Evolutionary conservation across 2,329 filamentous ascomycete genomes (phyloP).

Genomic region (Phialocephala subalpina): DNA sequence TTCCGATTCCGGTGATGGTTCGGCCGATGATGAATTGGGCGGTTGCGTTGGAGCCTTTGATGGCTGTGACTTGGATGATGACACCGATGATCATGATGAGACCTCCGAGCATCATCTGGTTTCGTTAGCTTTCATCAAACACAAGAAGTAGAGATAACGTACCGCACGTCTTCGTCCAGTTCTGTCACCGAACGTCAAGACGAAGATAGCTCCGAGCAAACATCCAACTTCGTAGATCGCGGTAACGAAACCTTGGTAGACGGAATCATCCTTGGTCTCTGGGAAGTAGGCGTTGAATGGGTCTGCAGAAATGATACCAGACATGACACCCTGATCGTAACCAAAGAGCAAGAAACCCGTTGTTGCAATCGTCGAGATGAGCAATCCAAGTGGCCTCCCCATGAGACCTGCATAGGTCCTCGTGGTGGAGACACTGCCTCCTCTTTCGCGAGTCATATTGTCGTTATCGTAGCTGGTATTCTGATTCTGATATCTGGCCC

Average conservation of each 20-base stretch:
- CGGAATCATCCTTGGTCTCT: conserved; percentile 59
- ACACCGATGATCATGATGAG: conserved; percentile 66
- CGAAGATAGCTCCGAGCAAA: conserved; percentile 58
- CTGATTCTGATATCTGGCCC: conserved; percentile 9
- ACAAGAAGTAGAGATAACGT: conserved; percentile 49
- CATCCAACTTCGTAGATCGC: conserved; percentile 65
- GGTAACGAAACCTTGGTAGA: conserved; percentile 57
- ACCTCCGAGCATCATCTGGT: conserved; percentile 61
- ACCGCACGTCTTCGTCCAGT: conserved; percentile 65
- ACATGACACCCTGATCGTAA: conserved; percentile 92
- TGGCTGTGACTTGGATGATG: conserved; percentile 49
- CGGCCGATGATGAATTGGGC: conserved; percentile 64
- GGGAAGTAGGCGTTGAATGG: conserved; percentile 86
- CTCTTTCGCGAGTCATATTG: conserved; percentile 16
- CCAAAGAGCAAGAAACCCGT: conserved; percentile 87
- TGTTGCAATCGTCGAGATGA: conserved; percentile 74
- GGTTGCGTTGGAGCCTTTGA: conserved; percentile 48
- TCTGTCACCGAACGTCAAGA: conserved; percentile 59
- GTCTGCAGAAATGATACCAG: conserved; percentile 69
- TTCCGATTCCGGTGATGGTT: conserved; percentile 58
- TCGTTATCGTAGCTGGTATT: not conserved
- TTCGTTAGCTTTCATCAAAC: conserved; percentile 46
- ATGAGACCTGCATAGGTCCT: conserved; percentile 68
- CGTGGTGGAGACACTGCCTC: conserved; percentile 28
- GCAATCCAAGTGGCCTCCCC: conserved; percentile 71